phyloP scores from a whole-genome alignment of 371 early-diverging fungal genomes.

The Capniomyces stellatus region DNA sequence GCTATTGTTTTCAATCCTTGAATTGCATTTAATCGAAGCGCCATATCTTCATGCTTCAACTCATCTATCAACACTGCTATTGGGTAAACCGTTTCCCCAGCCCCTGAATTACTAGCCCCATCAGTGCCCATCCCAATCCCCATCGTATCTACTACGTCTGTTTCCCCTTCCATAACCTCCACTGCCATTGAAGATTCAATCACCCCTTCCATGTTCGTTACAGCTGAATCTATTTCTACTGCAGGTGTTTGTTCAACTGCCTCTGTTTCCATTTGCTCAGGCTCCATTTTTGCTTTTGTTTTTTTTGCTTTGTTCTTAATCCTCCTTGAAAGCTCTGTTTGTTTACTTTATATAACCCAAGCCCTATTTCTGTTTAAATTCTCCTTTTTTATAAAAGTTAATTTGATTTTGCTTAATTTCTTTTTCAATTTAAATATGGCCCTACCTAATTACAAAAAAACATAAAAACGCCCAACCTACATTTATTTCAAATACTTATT shows the following conservation, averaged over 20 bases:
- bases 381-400: no score
- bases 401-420: no score
- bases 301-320: neutral
- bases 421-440: no score
- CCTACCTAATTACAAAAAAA: no score
- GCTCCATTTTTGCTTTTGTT: neutral
- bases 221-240: neutral
- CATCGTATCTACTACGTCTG: no score
- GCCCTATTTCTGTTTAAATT: no score
- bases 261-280: neutral
- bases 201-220: neutral
- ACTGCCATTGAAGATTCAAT: neutral
- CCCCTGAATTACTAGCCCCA: neutral
- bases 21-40: slow-evolving; percentile 79
- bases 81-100: slow-evolving; percentile 34
- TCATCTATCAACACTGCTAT: slow-evolving; percentile 90
- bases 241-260: neutral
- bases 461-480: no score
- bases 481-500: no score
- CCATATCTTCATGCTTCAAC: slow-evolving; percentile 91
- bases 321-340: no score
- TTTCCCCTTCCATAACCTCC: no score
- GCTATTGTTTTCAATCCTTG: slow-evolving; percentile 79
- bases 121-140: neutral
- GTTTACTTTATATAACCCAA: no score